phyloP scores from a whole-genome alignment of 805 yeast species.

The Deakozyma indianensis region DNA sequence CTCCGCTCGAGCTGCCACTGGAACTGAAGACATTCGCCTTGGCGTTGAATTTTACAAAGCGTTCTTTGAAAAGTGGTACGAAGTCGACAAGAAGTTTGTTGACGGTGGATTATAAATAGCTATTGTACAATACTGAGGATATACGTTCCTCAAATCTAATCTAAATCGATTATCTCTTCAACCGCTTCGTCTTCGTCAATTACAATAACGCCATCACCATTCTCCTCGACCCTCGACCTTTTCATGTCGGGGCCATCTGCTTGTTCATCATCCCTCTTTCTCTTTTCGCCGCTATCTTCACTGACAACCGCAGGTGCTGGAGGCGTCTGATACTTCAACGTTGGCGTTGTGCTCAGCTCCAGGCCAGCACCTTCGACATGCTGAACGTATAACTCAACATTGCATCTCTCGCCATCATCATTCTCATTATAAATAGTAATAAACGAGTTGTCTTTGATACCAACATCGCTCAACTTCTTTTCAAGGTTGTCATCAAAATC shows the following conservation, averaged over 20 bases:
- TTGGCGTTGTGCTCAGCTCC: background rate
- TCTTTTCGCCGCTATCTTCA: background rate
- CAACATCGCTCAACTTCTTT: conserved; percentile 34
- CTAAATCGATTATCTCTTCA: background rate
- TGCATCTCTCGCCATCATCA: conserved; percentile 55
- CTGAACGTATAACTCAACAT: conserved; percentile 21
- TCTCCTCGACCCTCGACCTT: background rate
- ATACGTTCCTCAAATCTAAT: background rate
- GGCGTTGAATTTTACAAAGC: conserved; percentile 48
- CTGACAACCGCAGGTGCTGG: background rate
- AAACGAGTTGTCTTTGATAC: conserved; percentile 45
- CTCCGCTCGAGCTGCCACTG: conserved; percentile 84
- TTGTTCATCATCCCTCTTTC: background rate
- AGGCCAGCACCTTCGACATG: background rate
- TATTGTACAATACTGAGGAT: background rate
- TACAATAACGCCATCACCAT: background rate
- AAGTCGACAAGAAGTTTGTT: conserved; percentile 4
- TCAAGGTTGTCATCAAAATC: conserved; percentile 74
- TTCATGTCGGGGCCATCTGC: background rate
- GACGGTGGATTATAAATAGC: background rate
- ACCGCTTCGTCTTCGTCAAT: background rate
- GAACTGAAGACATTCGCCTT: conserved; percentile 53
- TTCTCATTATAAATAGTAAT: conserved; percentile 70
- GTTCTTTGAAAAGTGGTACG: conserved; percentile 29
- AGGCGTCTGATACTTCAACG: background rate